Conservation (phyloP, 78 protist species). For the Cyanophora paradoxa region DNA sequence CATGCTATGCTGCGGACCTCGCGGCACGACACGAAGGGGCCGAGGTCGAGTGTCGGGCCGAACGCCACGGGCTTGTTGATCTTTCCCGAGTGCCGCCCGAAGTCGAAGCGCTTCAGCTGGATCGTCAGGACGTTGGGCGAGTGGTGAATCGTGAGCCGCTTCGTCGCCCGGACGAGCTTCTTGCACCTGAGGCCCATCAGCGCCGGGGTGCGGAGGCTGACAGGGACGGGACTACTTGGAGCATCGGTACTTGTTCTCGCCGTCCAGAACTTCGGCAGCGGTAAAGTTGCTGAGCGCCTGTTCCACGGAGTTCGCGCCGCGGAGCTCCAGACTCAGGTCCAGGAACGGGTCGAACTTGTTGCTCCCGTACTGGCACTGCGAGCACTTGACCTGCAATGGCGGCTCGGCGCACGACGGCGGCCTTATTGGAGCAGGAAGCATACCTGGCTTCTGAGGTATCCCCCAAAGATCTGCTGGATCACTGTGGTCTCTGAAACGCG, state of each 20-base stretch:
- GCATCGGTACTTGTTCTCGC: slow-evolving; percentile 74
- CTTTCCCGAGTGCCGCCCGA: slow-evolving; percentile 23
- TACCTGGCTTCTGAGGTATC: not conserved
- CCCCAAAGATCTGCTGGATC: slow-evolving; percentile 78
- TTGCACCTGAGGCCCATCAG: not conserved
- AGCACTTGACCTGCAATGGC: slow-evolving; percentile 60
- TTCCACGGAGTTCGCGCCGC: slow-evolving; percentile 2
- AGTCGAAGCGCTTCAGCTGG: slow-evolving; percentile 64
- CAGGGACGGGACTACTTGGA: too few relatives aligned
- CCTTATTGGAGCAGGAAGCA: not conserved
- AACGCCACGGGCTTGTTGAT: slow-evolving; percentile 7
- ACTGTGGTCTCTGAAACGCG: slow-evolving; percentile 48
- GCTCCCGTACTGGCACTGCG: slow-evolving; percentile 46
- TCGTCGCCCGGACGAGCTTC: slow-evolving; percentile 2
- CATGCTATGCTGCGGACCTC: too few relatives aligned
- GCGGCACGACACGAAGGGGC: not conserved
- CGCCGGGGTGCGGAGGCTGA: too few relatives aligned
- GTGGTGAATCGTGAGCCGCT: slow-evolving; percentile 13
- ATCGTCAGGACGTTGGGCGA: slow-evolving; percentile 51
- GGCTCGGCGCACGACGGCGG: slow-evolving; percentile 20
- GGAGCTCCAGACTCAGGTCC: slow-evolving; percentile 61
- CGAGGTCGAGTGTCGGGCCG: not conserved
- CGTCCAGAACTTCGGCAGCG: slow-evolving; percentile 57
- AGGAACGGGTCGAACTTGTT: slow-evolving; percentile 82
- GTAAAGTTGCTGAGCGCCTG: slow-evolving; percentile 56